Conservation (phyloP, 2,329 filamentous ascomycete species). For the Ophiostoma ulmi region DNA sequence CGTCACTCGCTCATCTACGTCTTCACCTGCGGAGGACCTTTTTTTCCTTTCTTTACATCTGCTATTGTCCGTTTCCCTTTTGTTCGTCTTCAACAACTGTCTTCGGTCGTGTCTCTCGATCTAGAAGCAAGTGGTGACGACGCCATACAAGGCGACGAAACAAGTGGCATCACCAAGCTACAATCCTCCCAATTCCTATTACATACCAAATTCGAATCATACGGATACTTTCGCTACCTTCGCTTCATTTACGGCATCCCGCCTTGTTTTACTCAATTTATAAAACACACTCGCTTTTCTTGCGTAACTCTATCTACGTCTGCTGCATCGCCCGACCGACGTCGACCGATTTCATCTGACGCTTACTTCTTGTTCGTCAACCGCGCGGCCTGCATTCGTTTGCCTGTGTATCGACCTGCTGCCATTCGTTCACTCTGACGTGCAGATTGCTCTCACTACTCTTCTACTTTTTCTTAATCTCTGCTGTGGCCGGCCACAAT, state of each 20-base stretch:
- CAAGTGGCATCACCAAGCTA: conserved; percentile 1
- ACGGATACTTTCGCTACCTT: conserved; percentile 9
- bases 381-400: conserved; percentile 16
- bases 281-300: not conserved
- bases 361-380: not conserved
- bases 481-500: conserved; percentile 28
- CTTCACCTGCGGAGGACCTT: conserved; percentile 21
- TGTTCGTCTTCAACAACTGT: not conserved
- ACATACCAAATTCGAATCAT: not conserved
- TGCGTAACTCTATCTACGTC: not conserved
- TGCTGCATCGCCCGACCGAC: not conserved
- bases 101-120: conserved; percentile 11
- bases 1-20: conserved; percentile 22
- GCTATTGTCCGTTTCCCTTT: conserved; percentile 16
- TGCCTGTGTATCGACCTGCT: conserved; percentile 2
- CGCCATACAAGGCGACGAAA: conserved; percentile 6
- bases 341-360: not conserved
- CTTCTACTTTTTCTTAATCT: not conserved
- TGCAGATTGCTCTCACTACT: not conserved
- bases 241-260: not conserved
- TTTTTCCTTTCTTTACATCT: not conserved
- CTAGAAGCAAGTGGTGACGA: conserved; percentile 2
- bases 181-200: not conserved
- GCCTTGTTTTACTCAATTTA: not conserved
- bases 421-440: conserved; percentile 15